Evolutionary conservation across 257 asterid genomes (phyloP), one percentile per base, ranked within the genome.

Genomic region (Solanum microdontum): DNA sequence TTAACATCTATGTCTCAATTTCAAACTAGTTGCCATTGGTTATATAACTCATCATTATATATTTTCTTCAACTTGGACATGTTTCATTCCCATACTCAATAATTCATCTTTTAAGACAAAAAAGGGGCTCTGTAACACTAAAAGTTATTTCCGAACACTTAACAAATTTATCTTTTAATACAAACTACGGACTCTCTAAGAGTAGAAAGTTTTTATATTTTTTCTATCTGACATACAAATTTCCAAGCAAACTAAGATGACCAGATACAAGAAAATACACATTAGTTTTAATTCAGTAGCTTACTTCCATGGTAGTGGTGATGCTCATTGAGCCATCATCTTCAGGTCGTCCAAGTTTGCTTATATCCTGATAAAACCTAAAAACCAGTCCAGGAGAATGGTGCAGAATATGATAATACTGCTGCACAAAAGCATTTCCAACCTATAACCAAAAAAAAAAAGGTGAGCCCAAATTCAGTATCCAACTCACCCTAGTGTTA

Each of bases 281-380:
- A 17, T 26, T 79, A 79, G 84, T 79, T 79, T 15, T 5, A 79
- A 43, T 79, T 79, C 37, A 82, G 85, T 28, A 48, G 11, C 90
- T 93, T 95, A 95, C 99, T 80, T 91, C 90, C 99, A 95, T 93
- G 30, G 98, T 94, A 75, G 98, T 92, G 45, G 98, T 95, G 83
- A 93, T 73, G 93, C 92, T 90, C 94, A 95, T 89, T 87, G 94
- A 89, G 45, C 99, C 98, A 90, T 95, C 98, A 69, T 87, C 92
- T 84, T 93, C 98, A 2, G 98, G 98, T 45, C 98, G 98, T 74
- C 99, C 98, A 51, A 97, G 93, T 92, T 89, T 92, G 88, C 99
- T 97, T 73, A 55, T 86, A 60, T 97, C 99, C 92, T 95, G 96
- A 88, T 95, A 97, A 90, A 97, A 97, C 86, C 94, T 91, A 88